Percentiles rank a stretch among this genome's conserved stretches.
phyloP scores from a whole-genome alignment of 225 moss, liverwort and hornwort species.

The Ulota crispa region DNA sequence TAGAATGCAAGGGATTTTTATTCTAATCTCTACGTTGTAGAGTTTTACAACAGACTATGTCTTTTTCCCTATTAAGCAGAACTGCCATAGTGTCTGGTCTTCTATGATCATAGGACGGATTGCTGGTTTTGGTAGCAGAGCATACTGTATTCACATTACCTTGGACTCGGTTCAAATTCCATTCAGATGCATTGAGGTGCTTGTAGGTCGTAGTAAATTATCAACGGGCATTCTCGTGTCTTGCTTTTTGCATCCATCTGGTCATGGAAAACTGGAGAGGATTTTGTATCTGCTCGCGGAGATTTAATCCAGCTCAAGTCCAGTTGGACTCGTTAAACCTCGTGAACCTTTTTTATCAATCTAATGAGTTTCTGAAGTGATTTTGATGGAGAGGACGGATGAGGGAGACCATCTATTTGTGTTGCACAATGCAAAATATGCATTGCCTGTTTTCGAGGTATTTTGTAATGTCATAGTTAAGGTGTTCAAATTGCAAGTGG shows the following conservation, averaged over 20 bases:
- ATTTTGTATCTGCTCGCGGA: background rate
- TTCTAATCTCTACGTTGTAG: background rate
- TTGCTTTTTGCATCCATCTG: background rate
- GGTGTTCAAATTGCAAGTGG: background rate
- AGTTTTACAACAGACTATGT: background rate
- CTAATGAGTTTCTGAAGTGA: background rate
- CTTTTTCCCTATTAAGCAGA: no score
- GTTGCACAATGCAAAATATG: background rate
- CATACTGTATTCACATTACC: background rate
- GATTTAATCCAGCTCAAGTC: background rate
- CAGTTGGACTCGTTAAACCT: background rate
- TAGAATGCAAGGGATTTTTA: background rate
- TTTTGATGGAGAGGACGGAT: background rate
- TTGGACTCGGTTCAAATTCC: background rate
- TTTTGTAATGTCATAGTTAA: background rate
- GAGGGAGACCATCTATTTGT: background rate
- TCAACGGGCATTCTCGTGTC: background rate
- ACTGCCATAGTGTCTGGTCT: background rate
- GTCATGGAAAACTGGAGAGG: background rate
- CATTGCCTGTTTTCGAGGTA: background rate
- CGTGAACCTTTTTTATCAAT: background rate
- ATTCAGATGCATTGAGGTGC: slow-evolving; percentile 1
- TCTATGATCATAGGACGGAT: background rate
- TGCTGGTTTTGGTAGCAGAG: background rate
- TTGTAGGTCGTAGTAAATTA: background rate